Evolutionary conservation across 2,329 filamentous ascomycete species (phyloP).

Genomic region (Claviceps paspali): DNA sequence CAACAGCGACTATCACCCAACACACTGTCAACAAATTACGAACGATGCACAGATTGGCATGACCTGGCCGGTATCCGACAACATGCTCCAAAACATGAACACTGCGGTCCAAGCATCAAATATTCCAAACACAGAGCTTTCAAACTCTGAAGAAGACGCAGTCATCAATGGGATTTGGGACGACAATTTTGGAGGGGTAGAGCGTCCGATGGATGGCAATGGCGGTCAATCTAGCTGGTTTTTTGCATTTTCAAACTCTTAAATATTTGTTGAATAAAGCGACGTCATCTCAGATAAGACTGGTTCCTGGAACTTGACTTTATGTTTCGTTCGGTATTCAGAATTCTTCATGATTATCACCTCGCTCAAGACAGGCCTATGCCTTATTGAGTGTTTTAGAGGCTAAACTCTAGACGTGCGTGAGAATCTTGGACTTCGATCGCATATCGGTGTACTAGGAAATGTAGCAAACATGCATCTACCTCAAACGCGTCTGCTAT

Average conservation of each 20-base stretch:
- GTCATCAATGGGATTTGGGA: not conserved
- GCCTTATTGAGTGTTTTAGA: too few species aligned
- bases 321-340: too few species aligned
- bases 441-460: not conserved
- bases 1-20: not conserved
- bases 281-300: not conserved
- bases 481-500: not conserved
- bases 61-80: not conserved
- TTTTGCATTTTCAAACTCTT: not conserved
- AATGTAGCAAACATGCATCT: conserved; percentile 1
- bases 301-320: not conserved
- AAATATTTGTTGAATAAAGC: not conserved
- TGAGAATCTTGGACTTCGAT: not conserved
- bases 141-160: not conserved
- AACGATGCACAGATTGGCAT: not conserved
- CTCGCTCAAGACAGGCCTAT: too few species aligned
- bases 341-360: too few species aligned
- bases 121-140: not conserved
- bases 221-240: not conserved
- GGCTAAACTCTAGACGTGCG: not conserved
- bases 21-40: not conserved
- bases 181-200: not conserved
- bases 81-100: not conserved
- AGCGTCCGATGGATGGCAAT: not conserved
- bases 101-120: not conserved